A percentile compares a stretch with the other conserved stretches of the same genome.
These are phyloP conservation scores for Zasmidium cellare DNA, from an alignment of 2,329 filamentous ascomycete species.

Conservation along the genomic window DNA sequence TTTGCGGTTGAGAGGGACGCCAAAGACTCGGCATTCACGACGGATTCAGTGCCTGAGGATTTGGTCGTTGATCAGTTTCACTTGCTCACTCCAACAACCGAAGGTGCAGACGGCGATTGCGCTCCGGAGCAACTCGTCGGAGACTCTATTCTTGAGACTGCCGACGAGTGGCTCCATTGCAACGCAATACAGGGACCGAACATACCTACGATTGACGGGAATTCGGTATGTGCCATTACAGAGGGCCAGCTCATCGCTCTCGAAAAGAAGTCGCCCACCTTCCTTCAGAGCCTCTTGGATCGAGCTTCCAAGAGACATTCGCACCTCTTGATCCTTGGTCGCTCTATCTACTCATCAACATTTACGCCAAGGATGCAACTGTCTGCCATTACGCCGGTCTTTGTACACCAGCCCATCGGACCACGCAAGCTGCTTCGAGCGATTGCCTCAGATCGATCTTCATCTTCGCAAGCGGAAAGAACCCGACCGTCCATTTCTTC, in stretches of 20 bases:
- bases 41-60: neutral
- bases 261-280: neutral
- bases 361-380: neutral
- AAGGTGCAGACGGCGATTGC: neutral
- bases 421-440: conserved; percentile 21
- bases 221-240: neutral
- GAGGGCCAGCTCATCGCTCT: neutral
- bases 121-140: neutral
- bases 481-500: neutral
- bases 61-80: neutral
- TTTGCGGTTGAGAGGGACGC: neutral
- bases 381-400: conserved; percentile 1
- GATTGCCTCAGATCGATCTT: conserved; percentile 6
- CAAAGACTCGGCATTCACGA: neutral
- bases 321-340: neutral
- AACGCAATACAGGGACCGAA: neutral
- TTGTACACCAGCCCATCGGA: conserved; percentile 24
- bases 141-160: neutral
- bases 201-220: neutral
- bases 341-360: conserved; percentile 1
- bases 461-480: neutral
- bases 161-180: neutral
- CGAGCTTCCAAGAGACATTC: neutral
- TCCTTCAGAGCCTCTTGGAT: neutral
- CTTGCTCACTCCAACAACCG: neutral